Evolutionary conservation across 345 rosid genomes (phyloP), one percentile per base, ranked within the genome.

Genomic region (Sisymbrium irio): DNA sequence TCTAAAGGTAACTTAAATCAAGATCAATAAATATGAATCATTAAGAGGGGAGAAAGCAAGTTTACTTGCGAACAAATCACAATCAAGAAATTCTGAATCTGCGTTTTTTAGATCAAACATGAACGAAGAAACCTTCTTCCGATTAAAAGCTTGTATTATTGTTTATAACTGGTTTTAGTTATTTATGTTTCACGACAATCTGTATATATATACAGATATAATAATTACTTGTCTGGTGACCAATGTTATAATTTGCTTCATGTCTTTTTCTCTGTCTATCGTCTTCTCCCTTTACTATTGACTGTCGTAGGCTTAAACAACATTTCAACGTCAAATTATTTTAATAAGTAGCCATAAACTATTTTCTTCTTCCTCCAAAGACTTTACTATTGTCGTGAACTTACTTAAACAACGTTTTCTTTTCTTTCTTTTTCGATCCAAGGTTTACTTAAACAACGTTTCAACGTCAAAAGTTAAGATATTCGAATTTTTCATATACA

Each of bases 321-420:
- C 62, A 33, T 44, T 58, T 67, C 40, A 59, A 59, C 40, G 73
- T 59, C 68, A 59, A 37, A 37, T 39, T 49, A 41, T 40, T 27
- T 73, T 37, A 74, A 17, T 13, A 37, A 64, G 49, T 22, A n/a
- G 27, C 47, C 6, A 70, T 33, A 15, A 11, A 32, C 35, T 32
- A 57, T 57, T 61, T 39, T 35, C 51, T 50, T 50, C 40, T 67
- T 69, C 55, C 33, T 53, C 41, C 45, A 17, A 32, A 44, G 74
- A 75, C 59, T 67, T 53, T 35, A 76, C 64, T 76, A 61, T 61
- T 68, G 79, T 68, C 74, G 71, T 54, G 46, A 53, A 69, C 67
- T 46, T 20, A 25, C 71, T 35, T 58, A 14, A 72, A 50, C 53
- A 51, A 75, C 62, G 22, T 44, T 57, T 67, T n/a, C n/a, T n/a